phyloP scores from a whole-genome alignment of 1,284 basidiomycete species.

The Apiotrichum gamsii region DNA sequence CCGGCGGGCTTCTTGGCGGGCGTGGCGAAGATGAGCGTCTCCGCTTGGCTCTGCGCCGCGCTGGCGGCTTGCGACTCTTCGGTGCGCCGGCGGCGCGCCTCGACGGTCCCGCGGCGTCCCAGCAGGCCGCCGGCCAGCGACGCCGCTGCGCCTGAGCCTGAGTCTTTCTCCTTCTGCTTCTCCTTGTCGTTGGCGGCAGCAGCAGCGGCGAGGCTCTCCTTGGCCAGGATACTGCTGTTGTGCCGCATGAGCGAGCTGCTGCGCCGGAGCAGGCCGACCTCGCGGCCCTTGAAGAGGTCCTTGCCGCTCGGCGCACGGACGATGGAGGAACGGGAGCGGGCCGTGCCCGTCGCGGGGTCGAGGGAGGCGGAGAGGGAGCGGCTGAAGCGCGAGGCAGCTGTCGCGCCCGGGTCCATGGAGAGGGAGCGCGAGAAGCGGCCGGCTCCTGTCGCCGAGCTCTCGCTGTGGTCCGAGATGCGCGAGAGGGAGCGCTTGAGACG shows the following conservation, averaged over 20 bases:
- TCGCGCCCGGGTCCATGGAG: not conserved
- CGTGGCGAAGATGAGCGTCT: conserved; percentile 38
- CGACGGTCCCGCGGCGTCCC: conserved; percentile 11
- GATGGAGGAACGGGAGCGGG: not conserved
- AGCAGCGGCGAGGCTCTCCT: too few relatives aligned
- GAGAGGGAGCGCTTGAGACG: not conserved
- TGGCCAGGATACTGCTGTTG: not conserved
- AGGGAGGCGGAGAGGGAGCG: too few relatives aligned
- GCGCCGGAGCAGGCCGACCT: conserved; percentile 8
- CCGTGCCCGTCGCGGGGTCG: not conserved
- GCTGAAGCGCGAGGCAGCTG: too few relatives aligned
- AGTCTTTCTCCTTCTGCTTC: too few relatives aligned
- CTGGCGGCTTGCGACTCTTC: conserved; percentile 3
- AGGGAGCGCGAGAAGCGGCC: conserved; percentile 1
- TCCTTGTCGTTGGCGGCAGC: not conserved
- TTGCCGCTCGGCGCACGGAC: conserved; percentile 34
- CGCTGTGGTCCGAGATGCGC: not conserved
- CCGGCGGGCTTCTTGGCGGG: conserved; percentile 37
- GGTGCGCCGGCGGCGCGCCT: not conserved
- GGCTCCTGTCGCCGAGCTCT: not conserved
- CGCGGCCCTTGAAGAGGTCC: conserved; percentile 26
- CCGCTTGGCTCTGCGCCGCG: conserved; percentile 3
- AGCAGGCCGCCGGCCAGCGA: conserved; percentile 17
- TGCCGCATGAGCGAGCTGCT: conserved; percentile 16
- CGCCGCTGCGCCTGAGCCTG: too few relatives aligned